Evolutionary conservation across 176 grass and related monocot species (phyloP), one percentile per base, ranked within the genome.

Genomic region (Ensete glaucum): DNA sequence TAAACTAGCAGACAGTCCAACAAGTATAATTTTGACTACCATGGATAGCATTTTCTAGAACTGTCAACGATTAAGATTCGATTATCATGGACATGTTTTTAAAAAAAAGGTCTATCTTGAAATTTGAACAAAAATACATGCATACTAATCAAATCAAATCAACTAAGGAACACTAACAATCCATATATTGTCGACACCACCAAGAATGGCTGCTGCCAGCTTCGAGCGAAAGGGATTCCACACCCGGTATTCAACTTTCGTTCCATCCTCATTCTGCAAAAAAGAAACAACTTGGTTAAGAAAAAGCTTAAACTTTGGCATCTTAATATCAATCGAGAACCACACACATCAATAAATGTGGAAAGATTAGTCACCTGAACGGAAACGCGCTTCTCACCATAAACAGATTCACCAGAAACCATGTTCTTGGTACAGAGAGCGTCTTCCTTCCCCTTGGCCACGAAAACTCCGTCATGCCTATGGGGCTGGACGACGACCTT

Each of bases 201-300:
- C 90, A 1, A 97, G 83, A 13, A 93, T 89, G 0, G 90, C 90
- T 80, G 93, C 90, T 11, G 90, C 90, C 69, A 96, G 52, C 89
- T 97, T 97, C 3, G 93, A 97, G 9, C 93, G 82, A 77, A 97
- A 97, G 0, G 90, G 93, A 49, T 93, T 97, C 90, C 93, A 93
- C 0, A 97, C 70, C 75, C 93, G 76, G 77, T 97, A 97, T 9
- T 97, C 93, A 20, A 88, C 81, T 68, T 97, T 93, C 1, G 87
- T 78, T 11, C 62, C 79, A 69, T 97, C 90, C 49, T 93, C 93
- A 20, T 88, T 90, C 90, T 97, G 53, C 9, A 50, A 67, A 75
- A 2, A 2, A 3, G 21, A 14, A 43, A 43, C 34, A 43, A 43
- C 34, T 43, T 43, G 4, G 34, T 43, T 43, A 43, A 9, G 17